These are phyloP conservation scores for Lathyrus tuberosus DNA, from an alignment of 306 rosid species.

Conservation along the genomic window DNA sequence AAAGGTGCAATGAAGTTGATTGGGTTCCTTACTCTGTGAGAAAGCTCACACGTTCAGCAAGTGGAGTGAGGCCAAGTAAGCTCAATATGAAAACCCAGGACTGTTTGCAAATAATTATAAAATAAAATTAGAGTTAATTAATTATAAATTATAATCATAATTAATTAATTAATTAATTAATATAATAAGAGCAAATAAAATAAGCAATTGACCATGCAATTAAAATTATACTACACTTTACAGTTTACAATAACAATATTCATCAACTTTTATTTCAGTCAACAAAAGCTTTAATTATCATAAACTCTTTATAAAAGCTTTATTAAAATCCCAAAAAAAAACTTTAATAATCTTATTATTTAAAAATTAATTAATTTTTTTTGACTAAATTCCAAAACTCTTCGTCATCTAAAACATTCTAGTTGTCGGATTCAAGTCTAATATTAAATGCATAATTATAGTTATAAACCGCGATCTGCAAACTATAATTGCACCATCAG, in stretches of 20 bases:
- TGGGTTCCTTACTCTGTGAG: slow-evolving; percentile 72
- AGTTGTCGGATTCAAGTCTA: not conserved
- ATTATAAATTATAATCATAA: too few species aligned
- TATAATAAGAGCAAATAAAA: not conserved
- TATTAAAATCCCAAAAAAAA: too few species aligned
- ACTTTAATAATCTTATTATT: not conserved
- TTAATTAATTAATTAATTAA: not conserved
- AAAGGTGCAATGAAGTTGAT: not conserved
- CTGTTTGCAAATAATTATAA: slow-evolving; percentile 41
- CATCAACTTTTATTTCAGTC: not conserved
- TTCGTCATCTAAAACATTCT: not conserved
- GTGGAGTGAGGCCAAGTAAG: slow-evolving; percentile 75
- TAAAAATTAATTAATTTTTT: not conserved
- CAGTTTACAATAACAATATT: not conserved
- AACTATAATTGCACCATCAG: not conserved
- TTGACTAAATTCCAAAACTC: not conserved
- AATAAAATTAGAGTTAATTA: too few species aligned
- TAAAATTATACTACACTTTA: not conserved
- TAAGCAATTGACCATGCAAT: not conserved
- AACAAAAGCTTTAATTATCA: too few species aligned
- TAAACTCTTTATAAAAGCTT: too few species aligned
- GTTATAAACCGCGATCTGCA: not conserved
- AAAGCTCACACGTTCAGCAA: slow-evolving; percentile 92
- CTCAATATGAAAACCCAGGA: slow-evolving; percentile 85
- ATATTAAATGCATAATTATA: not conserved